Evolutionary conservation across 768 basidiomycete species (phyloP).

Genomic region (Boletus tomentosulus): DNA sequence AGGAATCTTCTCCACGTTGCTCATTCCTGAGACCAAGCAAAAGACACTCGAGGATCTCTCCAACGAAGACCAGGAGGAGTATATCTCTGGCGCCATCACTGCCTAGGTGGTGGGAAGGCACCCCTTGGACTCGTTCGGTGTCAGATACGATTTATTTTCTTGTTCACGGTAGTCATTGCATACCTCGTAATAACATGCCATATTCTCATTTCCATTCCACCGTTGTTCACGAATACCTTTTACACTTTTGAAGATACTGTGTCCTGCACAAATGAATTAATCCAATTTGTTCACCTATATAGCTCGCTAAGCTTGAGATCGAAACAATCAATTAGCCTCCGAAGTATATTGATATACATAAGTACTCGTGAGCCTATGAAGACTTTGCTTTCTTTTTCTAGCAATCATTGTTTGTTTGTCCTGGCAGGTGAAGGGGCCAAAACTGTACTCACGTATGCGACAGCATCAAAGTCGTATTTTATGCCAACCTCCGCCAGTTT

Average conservation of each 20-base stretch:
- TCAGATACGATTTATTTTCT: background rate
- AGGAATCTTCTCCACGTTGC: slow-evolving; percentile 74
- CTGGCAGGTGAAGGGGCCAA: background rate
- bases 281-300: background rate
- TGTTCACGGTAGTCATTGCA: background rate
- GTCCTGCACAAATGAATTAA: background rate
- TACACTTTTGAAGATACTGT: background rate
- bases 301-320: background rate
- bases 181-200: slow-evolving; percentile 7
- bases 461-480: slow-evolving; percentile 77
- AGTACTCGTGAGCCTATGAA: slow-evolving; percentile 2
- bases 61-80: slow-evolving; percentile 62
- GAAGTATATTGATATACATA: background rate
- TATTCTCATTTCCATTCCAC: background rate
- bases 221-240: background rate
- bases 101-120: slow-evolving; percentile 6
- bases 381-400: slow-evolving; percentile 37
- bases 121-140: background rate
- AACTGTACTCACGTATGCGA: slow-evolving; percentile 67
- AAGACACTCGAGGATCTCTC: slow-evolving; percentile 67
- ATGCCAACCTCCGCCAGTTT: slow-evolving; percentile 82
- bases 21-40: slow-evolving; percentile 76
- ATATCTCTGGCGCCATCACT: slow-evolving; percentile 35
- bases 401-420: background rate
- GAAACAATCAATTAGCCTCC: background rate